Conservation (phyloP, 192 early-diverging fungal species). For the Pilaira anomala region DNA sequence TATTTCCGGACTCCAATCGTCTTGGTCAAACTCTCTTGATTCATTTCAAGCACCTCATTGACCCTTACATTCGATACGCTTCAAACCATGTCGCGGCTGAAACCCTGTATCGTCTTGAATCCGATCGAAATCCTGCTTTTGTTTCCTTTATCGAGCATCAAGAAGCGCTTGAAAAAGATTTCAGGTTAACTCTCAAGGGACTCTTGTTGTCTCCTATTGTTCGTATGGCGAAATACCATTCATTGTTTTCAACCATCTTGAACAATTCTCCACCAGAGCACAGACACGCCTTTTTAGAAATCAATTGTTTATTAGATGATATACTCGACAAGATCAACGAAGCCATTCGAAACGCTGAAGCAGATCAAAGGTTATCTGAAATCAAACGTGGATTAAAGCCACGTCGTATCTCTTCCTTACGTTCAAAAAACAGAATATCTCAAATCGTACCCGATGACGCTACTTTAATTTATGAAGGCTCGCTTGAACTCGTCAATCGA, state of each 20-base stretch:
- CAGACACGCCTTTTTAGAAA: slow-evolving; percentile 3
- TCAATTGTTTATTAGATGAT: not conserved
- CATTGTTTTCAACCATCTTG: slow-evolving; percentile 1
- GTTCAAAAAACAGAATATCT: not conserved
- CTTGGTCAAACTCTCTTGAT: not conserved
- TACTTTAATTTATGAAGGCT: slow-evolving; percentile 1
- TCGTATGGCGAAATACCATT: slow-evolving; percentile 7
- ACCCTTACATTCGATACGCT: slow-evolving; percentile 9
- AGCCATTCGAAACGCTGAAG: slow-evolving; percentile 17
- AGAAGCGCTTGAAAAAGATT: not conserved
- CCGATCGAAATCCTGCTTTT: not conserved
- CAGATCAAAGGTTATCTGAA: slow-evolving; percentile 4
- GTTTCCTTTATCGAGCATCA: slow-evolving; percentile 1
- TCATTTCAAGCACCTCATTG: not conserved
- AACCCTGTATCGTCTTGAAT: not conserved
- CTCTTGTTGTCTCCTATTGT: slow-evolving; percentile 4
- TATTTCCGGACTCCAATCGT: not conserved
- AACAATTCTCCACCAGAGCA: slow-evolving; percentile 11
- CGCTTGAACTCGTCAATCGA: not conserved
- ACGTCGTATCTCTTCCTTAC: not conserved
- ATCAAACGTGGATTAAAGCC: not conserved
- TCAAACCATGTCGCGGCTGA: slow-evolving; percentile 7
- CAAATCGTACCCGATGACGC: slow-evolving; percentile 1
- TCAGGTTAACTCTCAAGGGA: not conserved
- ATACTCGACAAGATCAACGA: slow-evolving; percentile 17